Evolutionary conservation across 2,329 filamentous ascomycete genomes (phyloP).

Genomic region (Pyrenophora seminiperda): DNA sequence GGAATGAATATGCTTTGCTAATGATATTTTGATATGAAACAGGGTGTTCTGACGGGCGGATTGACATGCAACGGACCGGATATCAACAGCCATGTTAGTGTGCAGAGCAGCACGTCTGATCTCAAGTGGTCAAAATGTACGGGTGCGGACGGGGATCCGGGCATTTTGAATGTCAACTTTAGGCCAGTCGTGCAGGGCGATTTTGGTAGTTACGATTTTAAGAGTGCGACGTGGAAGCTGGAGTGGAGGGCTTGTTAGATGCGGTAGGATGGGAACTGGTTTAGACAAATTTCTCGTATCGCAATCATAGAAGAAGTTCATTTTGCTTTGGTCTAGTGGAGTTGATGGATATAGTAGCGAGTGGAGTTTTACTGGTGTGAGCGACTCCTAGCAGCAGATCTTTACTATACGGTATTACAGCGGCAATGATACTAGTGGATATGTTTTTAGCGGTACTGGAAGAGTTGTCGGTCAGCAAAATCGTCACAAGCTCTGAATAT

Average conservation of each 20-base stretch:
- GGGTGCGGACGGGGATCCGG: constrained; percentile 31
- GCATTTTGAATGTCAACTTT: constrained; percentile 42
- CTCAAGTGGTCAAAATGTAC: constrained; percentile 41
- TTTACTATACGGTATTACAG: too few relatives aligned
- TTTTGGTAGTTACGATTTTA: constrained; percentile 35
- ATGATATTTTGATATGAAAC: neutral
- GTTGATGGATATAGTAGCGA: too few relatives aligned
- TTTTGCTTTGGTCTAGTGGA: too few relatives aligned
- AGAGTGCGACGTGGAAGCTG: constrained; percentile 34
- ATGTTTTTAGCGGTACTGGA: too few relatives aligned
- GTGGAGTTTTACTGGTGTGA: too few relatives aligned
- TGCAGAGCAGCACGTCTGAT: constrained; percentile 28
- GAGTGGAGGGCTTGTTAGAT: constrained; percentile 38
- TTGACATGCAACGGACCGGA: constrained; percentile 33
- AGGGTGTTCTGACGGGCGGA: constrained; percentile 28
- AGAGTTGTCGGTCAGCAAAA: too few relatives aligned
- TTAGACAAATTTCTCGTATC: too few relatives aligned
- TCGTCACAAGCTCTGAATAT: too few relatives aligned
- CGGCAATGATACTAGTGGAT: too few relatives aligned
- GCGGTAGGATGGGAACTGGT: neutral
- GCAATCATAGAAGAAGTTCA: too few relatives aligned
- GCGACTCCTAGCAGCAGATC: too few relatives aligned
- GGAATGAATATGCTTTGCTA: neutral
- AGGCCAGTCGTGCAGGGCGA: constrained; percentile 37
- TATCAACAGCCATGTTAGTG: constrained; percentile 34